phyloP scores from a whole-genome alignment of 2,329 filamentous ascomycete genomes.

The Torrubiella hemipterigena region DNA sequence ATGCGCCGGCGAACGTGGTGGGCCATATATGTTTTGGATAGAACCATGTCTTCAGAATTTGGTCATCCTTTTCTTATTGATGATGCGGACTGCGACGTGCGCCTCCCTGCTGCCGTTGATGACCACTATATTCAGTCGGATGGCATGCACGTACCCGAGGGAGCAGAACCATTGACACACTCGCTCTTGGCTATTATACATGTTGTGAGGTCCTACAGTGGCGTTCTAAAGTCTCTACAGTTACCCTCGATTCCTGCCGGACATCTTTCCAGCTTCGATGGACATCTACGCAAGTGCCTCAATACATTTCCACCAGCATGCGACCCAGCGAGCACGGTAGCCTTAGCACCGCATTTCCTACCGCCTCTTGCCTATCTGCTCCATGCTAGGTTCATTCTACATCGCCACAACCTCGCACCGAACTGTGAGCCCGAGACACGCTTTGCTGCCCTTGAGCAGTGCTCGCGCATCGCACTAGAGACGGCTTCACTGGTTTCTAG shows the following conservation, averaged over 20 bases:
- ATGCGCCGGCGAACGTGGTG: constrained; percentile 88
- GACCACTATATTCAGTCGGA: constrained; percentile 61
- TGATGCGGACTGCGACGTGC: constrained; percentile 78
- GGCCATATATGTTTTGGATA: constrained; percentile 83
- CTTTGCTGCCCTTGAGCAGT: constrained; percentile 62
- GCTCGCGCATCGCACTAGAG: constrained; percentile 61
- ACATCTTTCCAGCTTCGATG: constrained; percentile 67
- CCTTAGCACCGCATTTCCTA: constrained; percentile 63
- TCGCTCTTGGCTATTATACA: constrained; percentile 71
- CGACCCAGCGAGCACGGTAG: constrained; percentile 51
- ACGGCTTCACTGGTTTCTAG: constrained; percentile 67
- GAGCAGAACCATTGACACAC: constrained; percentile 46
- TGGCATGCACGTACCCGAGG: constrained; percentile 39
- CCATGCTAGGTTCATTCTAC: constrained; percentile 71
- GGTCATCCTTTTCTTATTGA: constrained; percentile 73
- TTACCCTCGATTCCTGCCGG: constrained; percentile 53
- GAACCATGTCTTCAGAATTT: constrained; percentile 67
- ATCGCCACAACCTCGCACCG: constrained; percentile 78
- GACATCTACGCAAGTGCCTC: constrained; percentile 66
- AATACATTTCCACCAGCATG: constrained; percentile 64
- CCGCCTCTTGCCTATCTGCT: constrained; percentile 69
- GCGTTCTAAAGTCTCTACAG: constrained; percentile 59
- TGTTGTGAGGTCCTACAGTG: constrained; percentile 65
- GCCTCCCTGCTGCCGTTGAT: constrained; percentile 67
- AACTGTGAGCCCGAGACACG: constrained; percentile 54